phyloP scores from a whole-genome alignment of 495 filamentous ascomycete genomes.

The Penicillium dipodomyicola region DNA sequence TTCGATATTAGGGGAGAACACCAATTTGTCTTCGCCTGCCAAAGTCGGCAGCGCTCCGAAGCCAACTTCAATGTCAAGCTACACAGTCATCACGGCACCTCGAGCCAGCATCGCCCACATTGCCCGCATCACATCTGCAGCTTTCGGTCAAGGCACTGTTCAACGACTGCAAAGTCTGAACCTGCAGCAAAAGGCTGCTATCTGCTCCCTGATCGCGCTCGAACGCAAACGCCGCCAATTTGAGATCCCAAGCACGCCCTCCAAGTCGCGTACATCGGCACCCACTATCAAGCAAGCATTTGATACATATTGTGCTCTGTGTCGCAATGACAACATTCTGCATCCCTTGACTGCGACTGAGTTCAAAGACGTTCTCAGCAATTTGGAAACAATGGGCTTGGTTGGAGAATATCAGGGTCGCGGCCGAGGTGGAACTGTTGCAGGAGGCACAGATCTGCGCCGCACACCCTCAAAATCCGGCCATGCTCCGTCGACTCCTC shows the following conservation, averaged over 20 bases:
- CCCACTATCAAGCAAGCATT: slow-evolving; percentile 78
- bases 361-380: slow-evolving; percentile 90
- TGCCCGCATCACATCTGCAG: slow-evolving; percentile 79
- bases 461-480: slow-evolving; percentile 59
- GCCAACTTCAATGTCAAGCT: slow-evolving; percentile 47
- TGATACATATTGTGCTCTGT: slow-evolving; percentile 73
- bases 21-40: slow-evolving; percentile 63
- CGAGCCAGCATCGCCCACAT: slow-evolving; percentile 87
- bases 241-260: slow-evolving; percentile 52
- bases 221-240: slow-evolving; percentile 56
- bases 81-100: slow-evolving; percentile 74
- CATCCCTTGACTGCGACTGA: slow-evolving; percentile 85
- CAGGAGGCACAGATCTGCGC: slow-evolving; percentile 42
- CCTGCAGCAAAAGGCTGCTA: slow-evolving; percentile 91
- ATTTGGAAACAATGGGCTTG: slow-evolving; percentile 79
- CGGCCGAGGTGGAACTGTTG: slow-evolving; percentile 60
- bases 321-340: slow-evolving; percentile 77
- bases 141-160: slow-evolving; percentile 78
- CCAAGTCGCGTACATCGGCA: slow-evolving; percentile 52
- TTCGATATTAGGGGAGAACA: slow-evolving; percentile 63
- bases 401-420: slow-evolving; percentile 72
- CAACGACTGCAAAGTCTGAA: slow-evolving; percentile 85
- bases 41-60: slow-evolving; percentile 25
- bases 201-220: slow-evolving; percentile 80
- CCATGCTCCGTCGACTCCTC: slow-evolving; percentile 44